Base-by-base conservation (phyloP, 306 rosid species). In the Neltuma alba region DNA sequence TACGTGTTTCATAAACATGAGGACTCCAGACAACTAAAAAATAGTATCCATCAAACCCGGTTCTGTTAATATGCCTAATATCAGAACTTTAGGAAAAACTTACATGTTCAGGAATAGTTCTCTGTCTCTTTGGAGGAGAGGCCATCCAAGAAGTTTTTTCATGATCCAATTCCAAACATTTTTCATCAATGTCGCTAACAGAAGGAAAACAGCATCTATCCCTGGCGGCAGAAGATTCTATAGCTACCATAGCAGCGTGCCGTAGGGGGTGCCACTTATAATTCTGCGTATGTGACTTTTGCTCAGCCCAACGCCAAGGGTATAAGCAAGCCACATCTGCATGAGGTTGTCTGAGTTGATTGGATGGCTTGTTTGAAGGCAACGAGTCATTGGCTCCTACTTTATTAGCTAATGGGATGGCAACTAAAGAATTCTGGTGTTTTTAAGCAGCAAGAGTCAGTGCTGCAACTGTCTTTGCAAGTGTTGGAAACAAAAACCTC, bases 151-250 rank as follows among this genome's bases (percentile, higher is more conserved):
- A 67, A 78, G 82, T 65, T 23, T 76, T 87, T 33, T 62, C 60
- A 3, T n/a, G 36, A 28, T 79, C 89, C 71, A 74, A 45, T 76
- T 86, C 91, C 75, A 77, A 67, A 52, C 77, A 80, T 47, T 75
- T 80, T 42, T 83, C 86, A 83, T 75, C 86, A 75, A 40, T 57
- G 63, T 80, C 79, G 5, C 61, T 83, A 55, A 37, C 58, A 63
- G 60, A 75, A 58, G 93, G 92, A 72, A 87, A 95, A 78, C 91
- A 87, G 33, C 3, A 69, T 58, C 88, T 84, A 84, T 92, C 98
- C 83, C 99, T 85, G 66, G 93, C 91, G 66, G 98, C 94, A 75
- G 97, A 92, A 81, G 92, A 86, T 87, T 92, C 98, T 70, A 95
- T 90, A 69, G 94, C 96, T 38, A 90, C 97, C 72, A 91, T 79